Base-by-base conservation (phyloP, 2,329 filamentous ascomycete species). In the Geoglossum cookeanum region DNA sequence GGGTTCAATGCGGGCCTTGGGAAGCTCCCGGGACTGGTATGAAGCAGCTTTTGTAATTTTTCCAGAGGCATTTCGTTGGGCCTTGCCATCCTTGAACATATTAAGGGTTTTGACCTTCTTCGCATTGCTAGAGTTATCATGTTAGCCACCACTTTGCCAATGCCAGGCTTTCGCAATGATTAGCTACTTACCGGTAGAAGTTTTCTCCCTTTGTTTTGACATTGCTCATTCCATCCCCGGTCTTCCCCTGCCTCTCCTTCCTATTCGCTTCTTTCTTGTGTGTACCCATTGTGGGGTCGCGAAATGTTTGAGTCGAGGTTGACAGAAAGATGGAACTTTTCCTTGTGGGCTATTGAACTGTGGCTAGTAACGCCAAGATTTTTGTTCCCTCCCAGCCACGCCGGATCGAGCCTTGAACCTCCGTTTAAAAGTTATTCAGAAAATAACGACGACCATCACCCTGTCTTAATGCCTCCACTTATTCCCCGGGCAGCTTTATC, bases 121-220 rank as follows among this genome's bases (percentile, higher is more conserved):
- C 65, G 86, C 87, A 75, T 72, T 71, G 64, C 77, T 76, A 62
- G 15, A 47, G 22, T 64, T 62, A 57, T 52, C 51, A 55, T 44
- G 48, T 17, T 11, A 49, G n/a, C 30, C 3, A 52, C 17, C 57
- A 58, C 53, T 59, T 48, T 53, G 22, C 13, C 22, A 22, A 22
- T 22, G 22, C 22, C 22, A 22, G 22, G 22, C 22, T 22, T 22
- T 8, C 47, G 44, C 7, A 55, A 54, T 74, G 70, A 47, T 56
- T 4, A 55, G 5, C 35, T 1, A 45, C 57, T 27, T 49, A 84
- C 78, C 87, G 82, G 75, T 97, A 97, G 75, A 97, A 98, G 76
- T 97, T 97, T 77, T 97, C 91, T 73, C 92, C 92, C 75, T 98
- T 98, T 65, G 82, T 77, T 66, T 84, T 87, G 67, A 97, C 87